Percentiles rank a stretch among this genome's conserved stretches.
Evolutionary conservation across 2,329 filamentous ascomycete species (phyloP).

Genomic region (Purpureocillium lavendulum): DNA sequence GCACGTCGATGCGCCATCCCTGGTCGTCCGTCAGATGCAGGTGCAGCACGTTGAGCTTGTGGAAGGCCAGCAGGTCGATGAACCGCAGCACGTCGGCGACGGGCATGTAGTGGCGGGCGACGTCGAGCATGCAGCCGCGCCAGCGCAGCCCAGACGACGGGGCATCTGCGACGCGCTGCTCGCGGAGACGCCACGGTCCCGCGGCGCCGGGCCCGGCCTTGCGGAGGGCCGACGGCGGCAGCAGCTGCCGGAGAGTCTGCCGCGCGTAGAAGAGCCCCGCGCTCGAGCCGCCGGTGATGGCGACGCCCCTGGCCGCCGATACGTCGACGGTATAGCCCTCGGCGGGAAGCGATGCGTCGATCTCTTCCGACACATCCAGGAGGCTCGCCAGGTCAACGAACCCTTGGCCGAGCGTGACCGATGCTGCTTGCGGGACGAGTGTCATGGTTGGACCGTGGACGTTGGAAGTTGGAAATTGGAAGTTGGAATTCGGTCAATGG

Average conservation of each 20-base stretch:
- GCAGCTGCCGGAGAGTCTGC: constrained; percentile 9
- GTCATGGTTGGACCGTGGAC: too few species aligned
- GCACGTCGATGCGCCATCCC: constrained; percentile 9
- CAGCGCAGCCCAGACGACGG: constrained; percentile 8
- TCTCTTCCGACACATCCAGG: too few species aligned
- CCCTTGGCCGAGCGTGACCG: too few species aligned
- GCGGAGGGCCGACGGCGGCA: constrained; percentile 5
- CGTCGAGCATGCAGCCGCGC: constrained; percentile 13
- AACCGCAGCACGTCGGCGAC: constrained; percentile 10
- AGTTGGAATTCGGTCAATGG: too few species aligned
- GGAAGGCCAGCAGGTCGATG: constrained; percentile 8
- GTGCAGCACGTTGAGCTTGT: constrained; percentile 10
- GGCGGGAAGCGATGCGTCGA: too few species aligned
- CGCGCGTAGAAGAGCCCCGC: constrained; percentile 5
- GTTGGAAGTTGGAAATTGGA: too few species aligned
- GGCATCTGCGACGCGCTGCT: constrained; percentile 6
- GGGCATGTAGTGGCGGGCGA: constrained; percentile 12
- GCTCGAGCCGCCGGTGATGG: background rate
- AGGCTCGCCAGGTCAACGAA: too few species aligned
- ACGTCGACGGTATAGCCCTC: too few species aligned
- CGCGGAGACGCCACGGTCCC: constrained; percentile 7
- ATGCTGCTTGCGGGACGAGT: too few species aligned
- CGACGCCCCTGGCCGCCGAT: too few species aligned
- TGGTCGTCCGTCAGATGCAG: constrained; percentile 11
- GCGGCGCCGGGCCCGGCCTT: background rate